Evolutionary conservation across 2,329 filamentous ascomycete genomes (phyloP), one percentile per base, ranked within the genome.

Genomic region (Penicillium sp.): DNA sequence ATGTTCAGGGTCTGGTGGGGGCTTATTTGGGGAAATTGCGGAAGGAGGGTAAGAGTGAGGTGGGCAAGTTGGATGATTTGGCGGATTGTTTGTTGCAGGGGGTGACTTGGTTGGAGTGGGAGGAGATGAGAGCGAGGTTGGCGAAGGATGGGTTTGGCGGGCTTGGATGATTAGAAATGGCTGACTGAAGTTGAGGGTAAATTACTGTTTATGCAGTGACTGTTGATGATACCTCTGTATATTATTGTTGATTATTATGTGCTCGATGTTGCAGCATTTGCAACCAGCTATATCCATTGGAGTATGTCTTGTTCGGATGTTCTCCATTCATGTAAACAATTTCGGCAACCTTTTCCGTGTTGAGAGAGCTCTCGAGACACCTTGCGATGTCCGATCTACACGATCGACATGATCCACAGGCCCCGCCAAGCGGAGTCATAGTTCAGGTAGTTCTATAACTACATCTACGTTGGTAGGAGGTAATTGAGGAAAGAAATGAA

Each of bases 51-150:
- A 65, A 56, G 49, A 48, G 23, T 42, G 56, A 59, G 33, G 60
- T 70, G 31, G 68, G 64, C n/a, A 94, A 94, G 70, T 70, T 93
- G 48, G 90, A 95, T 70, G 90, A 95, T 74, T 72, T 95, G 45
- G 87, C 89, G 0, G 90, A 95, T 74, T 88, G 86, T 66, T 73
- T 94, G 24, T 68, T 94, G 49, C 90, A 95, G 69, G 90, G 85
- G 2, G 78, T 90, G 53, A 85, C 88, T 2, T 93, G 88, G 85
- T 70, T 90, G 34, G 79, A 85, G 54, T 95, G 90, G 90, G 83
- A 90, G 65, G 64, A 55, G 8, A 70, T 68, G 65, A 61, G 66
- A 39, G 61, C 66, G 36, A 52, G 60, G 13, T 47, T 74, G 44
- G 52, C 51, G 12, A 47, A 45, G 2, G 63, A 65, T 29, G 69